phyloP scores from a whole-genome alignment of 2,329 filamentous ascomycete species.

The Beauveria brongniartii region DNA sequence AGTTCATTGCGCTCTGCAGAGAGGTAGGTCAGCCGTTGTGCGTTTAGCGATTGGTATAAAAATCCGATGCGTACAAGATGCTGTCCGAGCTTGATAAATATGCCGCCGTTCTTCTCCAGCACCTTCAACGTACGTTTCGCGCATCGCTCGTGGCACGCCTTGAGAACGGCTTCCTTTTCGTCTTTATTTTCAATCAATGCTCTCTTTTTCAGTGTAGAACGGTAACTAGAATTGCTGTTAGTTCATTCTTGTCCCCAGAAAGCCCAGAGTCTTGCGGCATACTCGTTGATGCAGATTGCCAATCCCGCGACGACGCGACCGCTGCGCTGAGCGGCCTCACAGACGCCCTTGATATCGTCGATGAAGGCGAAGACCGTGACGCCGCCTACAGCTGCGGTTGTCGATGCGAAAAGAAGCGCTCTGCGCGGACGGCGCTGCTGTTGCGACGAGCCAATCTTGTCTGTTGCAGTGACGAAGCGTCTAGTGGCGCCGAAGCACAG shows the following conservation, averaged over 20 bases:
- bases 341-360: constrained; percentile 68
- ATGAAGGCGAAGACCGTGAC: constrained; percentile 46
- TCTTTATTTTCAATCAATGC: constrained; percentile 54
- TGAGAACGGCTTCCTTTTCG: constrained; percentile 60
- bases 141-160: constrained; percentile 85
- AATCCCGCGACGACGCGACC: constrained; percentile 70
- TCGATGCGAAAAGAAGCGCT: constrained; percentile 40
- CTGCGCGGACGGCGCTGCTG: constrained; percentile 20
- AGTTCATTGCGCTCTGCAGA: constrained; percentile 81
- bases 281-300: constrained; percentile 85
- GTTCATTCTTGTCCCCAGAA: not conserved
- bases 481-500: constrained; percentile 19
- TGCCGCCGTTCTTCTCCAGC: constrained; percentile 91
- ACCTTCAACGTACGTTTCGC: constrained; percentile 79
- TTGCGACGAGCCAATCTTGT: constrained; percentile 16
- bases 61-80: constrained; percentile 55
- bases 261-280: constrained; percentile 17
- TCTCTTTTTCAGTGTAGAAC: constrained; percentile 66
- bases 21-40: constrained; percentile 22
- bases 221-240: constrained; percentile 55
- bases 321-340: constrained; percentile 66
- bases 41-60: not conserved
- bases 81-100: constrained; percentile 96
- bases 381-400: constrained; percentile 40
- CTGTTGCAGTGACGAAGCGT: constrained; percentile 22